Conservation (phyloP, 2,329 filamentous ascomycete species). For the Alternaria ventricosa region DNA sequence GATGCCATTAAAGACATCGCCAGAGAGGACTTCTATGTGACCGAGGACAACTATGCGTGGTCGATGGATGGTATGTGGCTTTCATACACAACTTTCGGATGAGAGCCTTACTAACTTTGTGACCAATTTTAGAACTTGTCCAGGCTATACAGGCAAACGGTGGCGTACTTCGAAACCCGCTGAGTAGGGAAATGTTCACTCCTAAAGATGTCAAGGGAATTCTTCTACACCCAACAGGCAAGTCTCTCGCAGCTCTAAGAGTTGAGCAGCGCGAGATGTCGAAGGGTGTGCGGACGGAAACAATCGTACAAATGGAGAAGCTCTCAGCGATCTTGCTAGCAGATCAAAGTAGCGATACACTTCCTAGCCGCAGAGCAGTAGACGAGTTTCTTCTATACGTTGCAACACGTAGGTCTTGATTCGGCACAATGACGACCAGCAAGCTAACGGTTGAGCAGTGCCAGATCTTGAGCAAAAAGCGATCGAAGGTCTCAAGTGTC, state of each 20-base stretch:
- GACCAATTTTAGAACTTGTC: constrained; percentile 31
- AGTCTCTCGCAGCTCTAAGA: constrained; percentile 34
- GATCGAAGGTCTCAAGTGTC: constrained; percentile 38
- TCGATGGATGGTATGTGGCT: neutral
- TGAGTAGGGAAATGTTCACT: constrained; percentile 45
- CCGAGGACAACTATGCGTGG: constrained; percentile 52
- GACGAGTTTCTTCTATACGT: constrained; percentile 44
- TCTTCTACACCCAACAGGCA: constrained; percentile 33
- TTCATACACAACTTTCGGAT: too few species aligned
- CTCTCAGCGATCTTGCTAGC: constrained; percentile 34
- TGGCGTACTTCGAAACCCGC: constrained; percentile 43
- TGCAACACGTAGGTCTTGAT: constrained; percentile 35
- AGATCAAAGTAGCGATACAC: constrained; percentile 34
- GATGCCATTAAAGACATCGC: constrained; percentile 43
- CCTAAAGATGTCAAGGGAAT: constrained; percentile 43
- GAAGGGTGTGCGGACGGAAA: constrained; percentile 40
- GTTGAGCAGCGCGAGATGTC: constrained; percentile 42
- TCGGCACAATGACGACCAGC: neutral
- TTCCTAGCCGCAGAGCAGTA: constrained; percentile 38
- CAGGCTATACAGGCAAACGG: constrained; percentile 40
- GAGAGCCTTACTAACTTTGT: constrained; percentile 30
- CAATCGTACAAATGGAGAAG: constrained; percentile 40
- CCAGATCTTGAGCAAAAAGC: constrained; percentile 39
- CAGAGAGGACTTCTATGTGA: constrained; percentile 45
- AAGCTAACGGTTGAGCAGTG: constrained; percentile 16